phyloP scores from a whole-genome alignment of 306 rosid species.

The Prunus campanulata region DNA sequence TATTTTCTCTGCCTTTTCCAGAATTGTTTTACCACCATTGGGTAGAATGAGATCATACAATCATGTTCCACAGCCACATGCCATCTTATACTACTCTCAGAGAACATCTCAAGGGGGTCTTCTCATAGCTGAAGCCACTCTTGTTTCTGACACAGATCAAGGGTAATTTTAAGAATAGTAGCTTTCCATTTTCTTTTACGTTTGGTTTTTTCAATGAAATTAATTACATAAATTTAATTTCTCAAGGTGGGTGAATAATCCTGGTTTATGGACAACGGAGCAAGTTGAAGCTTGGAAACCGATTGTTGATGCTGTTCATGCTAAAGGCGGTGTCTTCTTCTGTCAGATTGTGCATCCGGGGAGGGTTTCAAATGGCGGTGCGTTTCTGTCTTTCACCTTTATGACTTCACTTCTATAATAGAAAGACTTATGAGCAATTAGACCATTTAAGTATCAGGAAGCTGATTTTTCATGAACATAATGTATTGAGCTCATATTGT shows the following conservation, averaged over 20 bases:
- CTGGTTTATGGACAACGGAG: conserved; percentile 51
- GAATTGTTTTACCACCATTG: conserved; percentile 46
- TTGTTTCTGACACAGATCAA: conserved; percentile 45
- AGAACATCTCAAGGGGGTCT: conserved; percentile 40
- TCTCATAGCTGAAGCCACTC: conserved; percentile 42
- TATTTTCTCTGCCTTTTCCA: neutral
- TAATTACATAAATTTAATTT: neutral
- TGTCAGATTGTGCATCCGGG: conserved; percentile 48
- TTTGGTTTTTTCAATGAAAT: neutral
- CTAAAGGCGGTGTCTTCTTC: conserved; percentile 44
- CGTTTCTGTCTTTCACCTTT: neutral
- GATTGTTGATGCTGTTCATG: conserved; percentile 48
- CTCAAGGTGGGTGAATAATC: conserved; percentile 28
- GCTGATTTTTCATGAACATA: neutral
- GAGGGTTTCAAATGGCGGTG: conserved; percentile 40
- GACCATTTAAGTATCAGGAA: too few species aligned
- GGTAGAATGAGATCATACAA: conserved; percentile 26
- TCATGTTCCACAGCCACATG: conserved; percentile 39
- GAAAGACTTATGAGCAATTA: too few species aligned
- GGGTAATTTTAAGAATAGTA: conserved; percentile 30
- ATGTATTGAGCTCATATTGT: neutral
- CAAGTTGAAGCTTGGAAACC: conserved; percentile 59
- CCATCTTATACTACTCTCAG: conserved; percentile 40
- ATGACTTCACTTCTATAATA: neutral
- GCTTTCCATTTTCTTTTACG: neutral